Conservation (phyloP, 257 asterid species). For the Nicotiana tabacum region DNA sequence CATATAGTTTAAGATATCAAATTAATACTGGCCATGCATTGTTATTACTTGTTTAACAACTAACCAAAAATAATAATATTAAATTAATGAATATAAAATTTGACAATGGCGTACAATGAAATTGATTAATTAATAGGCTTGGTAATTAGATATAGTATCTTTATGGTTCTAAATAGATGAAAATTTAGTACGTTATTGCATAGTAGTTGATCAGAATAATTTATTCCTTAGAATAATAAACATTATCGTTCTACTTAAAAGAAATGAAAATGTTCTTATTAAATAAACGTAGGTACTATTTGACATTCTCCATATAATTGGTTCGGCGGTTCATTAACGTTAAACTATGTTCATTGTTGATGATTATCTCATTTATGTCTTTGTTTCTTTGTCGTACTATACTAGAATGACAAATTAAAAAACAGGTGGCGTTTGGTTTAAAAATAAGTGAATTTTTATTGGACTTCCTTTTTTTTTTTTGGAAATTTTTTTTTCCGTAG, state of each 20-base stretch:
- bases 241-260: conserved; percentile 12
- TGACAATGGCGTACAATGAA: conserved; percentile 11
- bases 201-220: conserved; percentile 22
- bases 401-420: neutral
- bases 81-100: conserved; percentile 11
- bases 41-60: neutral
- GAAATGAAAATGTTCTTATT: neutral
- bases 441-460: neutral
- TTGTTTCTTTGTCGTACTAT: neutral
- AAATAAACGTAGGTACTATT: neutral
- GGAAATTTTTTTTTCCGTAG: neutral
- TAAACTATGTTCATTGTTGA: neutral
- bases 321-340: conserved; percentile 10
- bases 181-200: conserved; percentile 26
- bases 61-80: neutral
- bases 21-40: conserved; percentile 19
- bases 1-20: conserved; percentile 13
- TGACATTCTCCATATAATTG: neutral
- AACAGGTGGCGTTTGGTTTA: neutral
- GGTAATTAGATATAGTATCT: conserved; percentile 16
- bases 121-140: neutral
- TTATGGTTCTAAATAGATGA: conserved; percentile 32
- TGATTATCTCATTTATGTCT: neutral
- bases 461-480: neutral
- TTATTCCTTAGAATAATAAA: neutral